Conservation (phyloP, 768 basidiomycete genomes). For the Filobasidium wieringae region DNA sequence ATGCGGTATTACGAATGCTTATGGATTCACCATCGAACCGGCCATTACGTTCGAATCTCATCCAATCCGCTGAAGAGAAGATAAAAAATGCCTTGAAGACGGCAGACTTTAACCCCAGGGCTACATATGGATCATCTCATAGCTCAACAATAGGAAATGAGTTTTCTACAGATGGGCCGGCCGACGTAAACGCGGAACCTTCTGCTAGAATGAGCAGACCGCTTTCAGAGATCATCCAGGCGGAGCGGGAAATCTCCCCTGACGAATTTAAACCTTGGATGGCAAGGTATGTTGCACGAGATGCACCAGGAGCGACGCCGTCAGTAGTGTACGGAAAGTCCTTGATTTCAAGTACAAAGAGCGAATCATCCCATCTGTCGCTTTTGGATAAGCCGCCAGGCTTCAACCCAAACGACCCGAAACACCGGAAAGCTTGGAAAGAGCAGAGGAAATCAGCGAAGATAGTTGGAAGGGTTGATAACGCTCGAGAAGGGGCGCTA, state of each 20-base stretch:
- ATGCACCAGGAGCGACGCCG: conserved; percentile 14
- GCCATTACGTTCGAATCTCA: conserved; percentile 52
- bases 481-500: conserved; percentile 59
- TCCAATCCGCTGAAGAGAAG: conserved; percentile 37
- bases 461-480: conserved; percentile 49
- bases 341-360: conserved; percentile 9
- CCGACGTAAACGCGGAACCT: not conserved
- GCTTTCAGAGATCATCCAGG: not conserved
- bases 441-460: conserved; percentile 48
- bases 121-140: conserved; percentile 23
- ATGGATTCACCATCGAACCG: conserved; percentile 63
- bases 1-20: conserved; percentile 69
- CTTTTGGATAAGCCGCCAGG: conserved; percentile 6
- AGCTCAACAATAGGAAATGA: conserved; percentile 35
- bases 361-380: not conserved
- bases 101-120: conserved; percentile 41
- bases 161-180: not conserved
- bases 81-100: conserved; percentile 24
- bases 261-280: conserved; percentile 14
- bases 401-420: conserved; percentile 7
- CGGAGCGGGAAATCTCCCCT: conserved; percentile 7
- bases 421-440: conserved; percentile 5
- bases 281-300: conserved; percentile 11
- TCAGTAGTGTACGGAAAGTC: conserved; percentile 34
- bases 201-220: not conserved